Conservation (phyloP, 176 grass and related monocot species). For the Panicum miliaceum region DNA sequence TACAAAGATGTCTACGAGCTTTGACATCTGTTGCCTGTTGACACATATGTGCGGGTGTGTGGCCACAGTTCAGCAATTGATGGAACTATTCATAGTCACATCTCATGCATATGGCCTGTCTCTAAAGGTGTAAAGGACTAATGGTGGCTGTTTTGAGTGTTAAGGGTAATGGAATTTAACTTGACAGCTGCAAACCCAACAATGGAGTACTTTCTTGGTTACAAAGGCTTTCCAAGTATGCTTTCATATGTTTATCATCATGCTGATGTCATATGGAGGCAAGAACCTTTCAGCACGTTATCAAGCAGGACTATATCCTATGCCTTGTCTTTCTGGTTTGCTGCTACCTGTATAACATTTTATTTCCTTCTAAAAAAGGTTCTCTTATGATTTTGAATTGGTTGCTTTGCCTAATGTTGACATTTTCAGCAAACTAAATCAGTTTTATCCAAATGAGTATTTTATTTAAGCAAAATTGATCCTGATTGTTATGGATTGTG, state of each 20-base stretch:
- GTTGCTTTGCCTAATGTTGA: background rate
- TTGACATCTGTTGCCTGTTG: conserved; percentile 17
- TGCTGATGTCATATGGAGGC: conserved; percentile 37
- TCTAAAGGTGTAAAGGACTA: conserved; percentile 17
- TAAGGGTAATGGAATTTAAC: conserved; percentile 13
- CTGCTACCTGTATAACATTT: conserved; percentile 20
- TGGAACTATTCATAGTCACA: conserved; percentile 12
- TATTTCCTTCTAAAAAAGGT: conserved; percentile 28
- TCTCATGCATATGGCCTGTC: conserved; percentile 1
- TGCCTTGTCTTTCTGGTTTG: conserved; percentile 29
- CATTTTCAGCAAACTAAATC: conserved; percentile 5
- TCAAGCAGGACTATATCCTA: background rate
- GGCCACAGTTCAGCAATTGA: conserved; percentile 25
- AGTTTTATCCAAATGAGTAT: background rate
- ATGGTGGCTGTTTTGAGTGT: conserved; percentile 1
- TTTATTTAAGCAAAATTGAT: background rate
- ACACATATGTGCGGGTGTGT: background rate
- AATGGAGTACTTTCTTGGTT: conserved; percentile 13
- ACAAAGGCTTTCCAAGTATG: conserved; percentile 20
- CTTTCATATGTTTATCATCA: conserved; percentile 49
- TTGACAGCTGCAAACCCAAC: background rate
- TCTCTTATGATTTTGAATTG: conserved; percentile 19
- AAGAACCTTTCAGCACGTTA: conserved; percentile 9
- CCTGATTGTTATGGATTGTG: background rate
- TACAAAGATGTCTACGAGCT: background rate